A percentile compares a stretch with the other conserved stretches of the same genome.
These are phyloP conservation scores for Xylaria grammica DNA, from an alignment of 495 filamentous ascomycete species.

Conservation along the genomic window DNA sequence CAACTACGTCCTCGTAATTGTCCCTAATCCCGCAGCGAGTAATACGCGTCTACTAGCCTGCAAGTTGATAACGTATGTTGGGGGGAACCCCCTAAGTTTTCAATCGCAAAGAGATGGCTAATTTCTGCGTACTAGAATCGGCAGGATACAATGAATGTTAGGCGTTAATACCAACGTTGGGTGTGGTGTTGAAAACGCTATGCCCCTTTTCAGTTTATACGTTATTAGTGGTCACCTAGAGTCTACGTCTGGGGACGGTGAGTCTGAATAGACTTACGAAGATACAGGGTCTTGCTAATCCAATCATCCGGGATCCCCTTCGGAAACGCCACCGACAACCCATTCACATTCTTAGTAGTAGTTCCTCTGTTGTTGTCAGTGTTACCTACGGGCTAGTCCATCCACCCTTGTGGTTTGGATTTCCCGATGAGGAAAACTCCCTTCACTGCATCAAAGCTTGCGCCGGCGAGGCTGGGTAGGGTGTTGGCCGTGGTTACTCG, in stretches of 20 bases:
- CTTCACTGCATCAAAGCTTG: constrained; percentile 12
- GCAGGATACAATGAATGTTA: constrained; percentile 4
- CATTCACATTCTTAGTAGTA: constrained; percentile 6
- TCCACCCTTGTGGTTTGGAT: constrained; percentile 2
- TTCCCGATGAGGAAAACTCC: constrained; percentile 17
- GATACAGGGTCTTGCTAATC: constrained; percentile 15
- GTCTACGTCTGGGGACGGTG: background rate
- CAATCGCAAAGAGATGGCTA: constrained; percentile 7
- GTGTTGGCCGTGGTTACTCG: too few species aligned
- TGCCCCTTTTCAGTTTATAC: background rate
- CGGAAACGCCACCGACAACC: background rate
- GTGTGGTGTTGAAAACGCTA: constrained; percentile 12
- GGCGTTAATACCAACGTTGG: background rate
- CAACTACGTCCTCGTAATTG: background rate
- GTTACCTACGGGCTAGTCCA: background rate
- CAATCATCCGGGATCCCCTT: constrained; percentile 8
- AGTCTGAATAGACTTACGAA: constrained; percentile 9
- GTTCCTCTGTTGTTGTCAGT: constrained; percentile 12
- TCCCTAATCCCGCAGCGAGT: too few species aligned
- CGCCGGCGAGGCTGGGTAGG: background rate
- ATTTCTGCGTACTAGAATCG: constrained; percentile 2
- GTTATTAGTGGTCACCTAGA: background rate
- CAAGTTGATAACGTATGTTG: background rate
- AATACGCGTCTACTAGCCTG: background rate
- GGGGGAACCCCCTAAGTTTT: background rate